A percentile compares a stretch with the other conserved stretches of the same genome.
Evolutionary conservation across 106 monocot species (phyloP).

Genomic region (Agapanthus africanus): DNA sequence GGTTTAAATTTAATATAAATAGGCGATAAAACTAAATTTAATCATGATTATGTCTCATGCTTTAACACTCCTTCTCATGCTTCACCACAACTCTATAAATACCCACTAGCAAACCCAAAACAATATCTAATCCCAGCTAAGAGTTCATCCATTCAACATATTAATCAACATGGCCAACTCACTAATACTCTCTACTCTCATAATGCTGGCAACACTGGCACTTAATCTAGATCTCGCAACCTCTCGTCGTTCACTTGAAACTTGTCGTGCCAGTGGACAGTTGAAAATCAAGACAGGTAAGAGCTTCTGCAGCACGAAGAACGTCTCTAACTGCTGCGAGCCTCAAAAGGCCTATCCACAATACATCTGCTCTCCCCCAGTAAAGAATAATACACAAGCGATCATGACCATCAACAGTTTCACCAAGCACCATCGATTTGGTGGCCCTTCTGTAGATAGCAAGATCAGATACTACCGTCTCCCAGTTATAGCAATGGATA

Average conservation of each 20-base stretch:
- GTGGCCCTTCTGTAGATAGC: not conserved
- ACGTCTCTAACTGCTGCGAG: conserved; percentile 13
- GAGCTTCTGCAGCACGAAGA: conserved; percentile 14
- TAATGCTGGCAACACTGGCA: not conserved
- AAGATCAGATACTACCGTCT: not conserved
- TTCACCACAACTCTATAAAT: no score
- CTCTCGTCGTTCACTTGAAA: not conserved
- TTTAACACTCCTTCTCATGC: no score
- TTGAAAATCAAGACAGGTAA: not conserved
- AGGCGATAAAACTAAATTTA: no score
- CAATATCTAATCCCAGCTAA: no score
- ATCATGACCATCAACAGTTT: conserved; percentile 25
- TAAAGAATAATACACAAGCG: conserved; percentile 13
- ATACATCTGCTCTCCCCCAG: conserved; percentile 29
- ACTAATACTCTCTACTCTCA: no score
- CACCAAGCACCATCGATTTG: no score
- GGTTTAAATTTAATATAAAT: no score
- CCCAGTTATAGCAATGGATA: not conserved
- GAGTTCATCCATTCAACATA: no score
- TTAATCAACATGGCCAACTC: no score
- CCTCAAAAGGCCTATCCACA: conserved; percentile 15
- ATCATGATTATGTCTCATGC: no score
- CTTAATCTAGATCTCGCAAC: not conserved
- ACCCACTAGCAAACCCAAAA: no score
- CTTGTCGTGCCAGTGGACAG: not conserved